Evolutionary conservation across 768 basidiomycete species (phyloP).

Genomic region (Trametes villosa): DNA sequence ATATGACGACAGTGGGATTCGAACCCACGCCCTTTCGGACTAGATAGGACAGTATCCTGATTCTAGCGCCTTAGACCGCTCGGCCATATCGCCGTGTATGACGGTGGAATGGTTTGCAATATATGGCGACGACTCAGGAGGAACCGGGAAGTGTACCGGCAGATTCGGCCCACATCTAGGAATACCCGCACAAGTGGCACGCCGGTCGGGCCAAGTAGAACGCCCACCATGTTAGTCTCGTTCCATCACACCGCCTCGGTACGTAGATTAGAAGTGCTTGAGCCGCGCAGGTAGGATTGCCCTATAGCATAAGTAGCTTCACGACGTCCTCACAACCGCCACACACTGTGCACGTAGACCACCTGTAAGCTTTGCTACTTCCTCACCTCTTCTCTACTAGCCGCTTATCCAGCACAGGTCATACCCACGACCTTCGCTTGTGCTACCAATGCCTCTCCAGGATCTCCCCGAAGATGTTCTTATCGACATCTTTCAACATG

Average conservation of each 20-base stretch:
- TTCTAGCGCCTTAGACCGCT: slow-evolving; percentile 89
- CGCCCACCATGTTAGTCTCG: no score
- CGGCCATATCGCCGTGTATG: slow-evolving; percentile 66
- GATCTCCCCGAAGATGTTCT: slow-evolving; percentile 55
- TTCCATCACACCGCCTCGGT: no score
- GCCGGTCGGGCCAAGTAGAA: no score
- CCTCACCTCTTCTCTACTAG: no score
- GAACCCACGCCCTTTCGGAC: slow-evolving; percentile 57
- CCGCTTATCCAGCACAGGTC: no score
- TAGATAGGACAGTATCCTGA: slow-evolving; percentile 43
- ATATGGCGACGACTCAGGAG: no score
- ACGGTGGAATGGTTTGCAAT: no score
- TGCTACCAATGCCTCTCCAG: neutral
- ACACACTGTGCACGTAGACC: no score
- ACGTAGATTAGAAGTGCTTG: neutral
- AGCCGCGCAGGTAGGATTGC: neutral
- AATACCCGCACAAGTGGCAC: neutral
- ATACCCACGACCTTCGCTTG: neutral
- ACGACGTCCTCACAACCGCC: neutral
- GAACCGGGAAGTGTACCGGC: neutral
- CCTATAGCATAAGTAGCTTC: neutral
- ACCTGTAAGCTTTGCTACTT: no score
- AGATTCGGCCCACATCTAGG: neutral
- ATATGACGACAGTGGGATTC: slow-evolving; percentile 48
- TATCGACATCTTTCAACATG: slow-evolving; percentile 46